These are phyloP conservation scores for Mortierella hygrophila DNA, from an alignment of 192 early-diverging fungal genomes.

Conservation along the genomic window DNA sequence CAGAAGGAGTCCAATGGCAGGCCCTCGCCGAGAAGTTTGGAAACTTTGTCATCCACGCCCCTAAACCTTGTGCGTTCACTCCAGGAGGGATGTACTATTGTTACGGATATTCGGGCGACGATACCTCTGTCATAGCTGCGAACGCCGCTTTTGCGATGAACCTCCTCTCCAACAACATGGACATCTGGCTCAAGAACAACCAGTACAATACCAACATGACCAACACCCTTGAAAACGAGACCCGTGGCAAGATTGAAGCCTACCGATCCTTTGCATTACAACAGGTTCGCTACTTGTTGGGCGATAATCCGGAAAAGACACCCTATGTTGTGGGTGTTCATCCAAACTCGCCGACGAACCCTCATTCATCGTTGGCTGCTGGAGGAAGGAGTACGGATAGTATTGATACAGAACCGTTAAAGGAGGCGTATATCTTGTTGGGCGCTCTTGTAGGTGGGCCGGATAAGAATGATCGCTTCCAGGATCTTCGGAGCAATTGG, in stretches of 20 bases:
- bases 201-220: background rate
- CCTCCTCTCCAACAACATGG: slow-evolving; percentile 20
- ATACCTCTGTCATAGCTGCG: slow-evolving; percentile 24
- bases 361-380: slow-evolving; percentile 64
- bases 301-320: slow-evolving; percentile 63
- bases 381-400: slow-evolving; percentile 60
- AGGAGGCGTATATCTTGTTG: slow-evolving; percentile 54
- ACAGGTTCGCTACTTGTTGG: slow-evolving; percentile 66
- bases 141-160: slow-evolving; percentile 35
- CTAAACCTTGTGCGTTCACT: slow-evolving; percentile 41
- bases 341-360: slow-evolving; percentile 64
- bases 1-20: slow-evolving; percentile 41
- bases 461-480: slow-evolving; percentile 58
- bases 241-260: background rate
- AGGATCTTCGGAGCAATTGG: slow-evolving; percentile 60
- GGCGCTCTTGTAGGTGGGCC: slow-evolving; percentile 70
- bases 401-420: slow-evolving; percentile 41
- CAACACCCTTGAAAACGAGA: background rate
- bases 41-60: slow-evolving; percentile 36
- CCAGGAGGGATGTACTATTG: slow-evolving; percentile 55
- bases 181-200: background rate
- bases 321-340: slow-evolving; percentile 68
- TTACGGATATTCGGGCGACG: slow-evolving; percentile 27
- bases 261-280: slow-evolving; percentile 25
- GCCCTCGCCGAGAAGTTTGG: slow-evolving; percentile 46